A percentile compares a stretch with the other conserved stretches of the same genome.
Evolutionary conservation across 2,329 filamentous ascomycete genomes (phyloP).

Genomic region (Alternaria sp.): DNA sequence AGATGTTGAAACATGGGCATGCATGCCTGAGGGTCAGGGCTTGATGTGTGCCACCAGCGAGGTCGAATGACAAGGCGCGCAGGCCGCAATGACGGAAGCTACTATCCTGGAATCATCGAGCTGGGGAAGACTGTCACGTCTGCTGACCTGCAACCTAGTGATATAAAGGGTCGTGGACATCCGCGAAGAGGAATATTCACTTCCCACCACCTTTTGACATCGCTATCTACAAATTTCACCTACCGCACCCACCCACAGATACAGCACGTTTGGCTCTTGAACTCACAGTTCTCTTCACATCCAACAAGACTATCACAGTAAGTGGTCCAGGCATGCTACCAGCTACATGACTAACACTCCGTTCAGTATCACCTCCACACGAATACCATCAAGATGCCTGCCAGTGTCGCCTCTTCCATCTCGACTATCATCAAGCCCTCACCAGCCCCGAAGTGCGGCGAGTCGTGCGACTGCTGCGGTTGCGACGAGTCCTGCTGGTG

Average conservation of each 20-base stretch:
- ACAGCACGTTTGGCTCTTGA: background rate
- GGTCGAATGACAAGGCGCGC: constrained; percentile 11
- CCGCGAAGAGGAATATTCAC: background rate
- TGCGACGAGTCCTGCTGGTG: constrained; percentile 44
- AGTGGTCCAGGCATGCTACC: background rate
- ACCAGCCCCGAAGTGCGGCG: constrained; percentile 43
- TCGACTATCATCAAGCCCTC: constrained; percentile 47
- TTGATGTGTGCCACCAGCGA: background rate
- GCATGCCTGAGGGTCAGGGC: constrained; percentile 14
- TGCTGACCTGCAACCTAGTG: background rate
- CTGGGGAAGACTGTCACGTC: background rate
- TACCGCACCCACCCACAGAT: background rate
- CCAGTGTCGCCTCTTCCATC: constrained; percentile 41
- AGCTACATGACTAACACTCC: background rate
- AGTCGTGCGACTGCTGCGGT: constrained; percentile 48
- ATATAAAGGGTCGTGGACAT: constrained; percentile 11
- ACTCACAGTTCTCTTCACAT: background rate
- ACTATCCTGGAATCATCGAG: background rate
- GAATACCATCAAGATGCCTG: constrained; percentile 36
- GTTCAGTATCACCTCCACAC: background rate
- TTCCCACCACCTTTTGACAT: background rate
- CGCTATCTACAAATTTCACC: background rate
- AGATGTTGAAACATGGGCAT: constrained; percentile 7
- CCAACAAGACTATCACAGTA: background rate
- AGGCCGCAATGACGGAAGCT: constrained; percentile 2